A percentile compares a stretch with the other conserved stretches of the same genome.
Conservation (phyloP, 2,329 filamentous ascomycete genomes). For the Diplodia intermedia region DNA sequence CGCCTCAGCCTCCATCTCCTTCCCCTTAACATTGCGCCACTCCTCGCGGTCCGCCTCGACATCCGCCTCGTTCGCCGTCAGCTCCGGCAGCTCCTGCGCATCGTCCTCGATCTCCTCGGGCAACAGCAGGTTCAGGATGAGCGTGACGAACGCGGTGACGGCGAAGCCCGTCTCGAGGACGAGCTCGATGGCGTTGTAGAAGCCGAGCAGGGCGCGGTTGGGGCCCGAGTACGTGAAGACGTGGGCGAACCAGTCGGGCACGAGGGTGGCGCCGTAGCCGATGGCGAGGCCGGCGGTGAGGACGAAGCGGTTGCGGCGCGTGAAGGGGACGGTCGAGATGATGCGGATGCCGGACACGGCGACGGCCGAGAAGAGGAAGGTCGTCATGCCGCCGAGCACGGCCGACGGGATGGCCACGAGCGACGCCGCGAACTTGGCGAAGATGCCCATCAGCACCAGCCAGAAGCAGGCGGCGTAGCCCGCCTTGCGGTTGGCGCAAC, state of each 20-base stretch:
- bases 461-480: slow-evolving; percentile 81
- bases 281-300: slow-evolving; percentile 76
- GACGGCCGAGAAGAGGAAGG: slow-evolving; percentile 80
- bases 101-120: slow-evolving; percentile 69
- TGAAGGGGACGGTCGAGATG: slow-evolving; percentile 74
- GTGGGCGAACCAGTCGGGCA: slow-evolving; percentile 66
- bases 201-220: slow-evolving; percentile 72
- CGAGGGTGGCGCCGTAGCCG: slow-evolving; percentile 65
- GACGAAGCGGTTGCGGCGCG: slow-evolving; percentile 81
- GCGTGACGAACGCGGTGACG: slow-evolving; percentile 73
- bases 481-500: slow-evolving; percentile 80
- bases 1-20: slow-evolving; percentile 49
- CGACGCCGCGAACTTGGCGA: slow-evolving; percentile 81
- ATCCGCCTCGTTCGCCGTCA: slow-evolving; percentile 50
- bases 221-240: slow-evolving; percentile 76
- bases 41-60: slow-evolving; percentile 46
- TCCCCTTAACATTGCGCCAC: slow-evolving; percentile 40
- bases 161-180: slow-evolving; percentile 68
- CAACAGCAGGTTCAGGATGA: slow-evolving; percentile 75
- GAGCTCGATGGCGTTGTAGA: slow-evolving; percentile 69
- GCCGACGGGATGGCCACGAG: slow-evolving; percentile 74
- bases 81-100: slow-evolving; percentile 47
- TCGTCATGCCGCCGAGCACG: slow-evolving; percentile 64
- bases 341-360: slow-evolving; percentile 80
- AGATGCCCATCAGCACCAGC: slow-evolving; percentile 80